phyloP scores from a whole-genome alignment of 2,329 filamentous ascomycete genomes.

The Fusarium proliferatum region DNA sequence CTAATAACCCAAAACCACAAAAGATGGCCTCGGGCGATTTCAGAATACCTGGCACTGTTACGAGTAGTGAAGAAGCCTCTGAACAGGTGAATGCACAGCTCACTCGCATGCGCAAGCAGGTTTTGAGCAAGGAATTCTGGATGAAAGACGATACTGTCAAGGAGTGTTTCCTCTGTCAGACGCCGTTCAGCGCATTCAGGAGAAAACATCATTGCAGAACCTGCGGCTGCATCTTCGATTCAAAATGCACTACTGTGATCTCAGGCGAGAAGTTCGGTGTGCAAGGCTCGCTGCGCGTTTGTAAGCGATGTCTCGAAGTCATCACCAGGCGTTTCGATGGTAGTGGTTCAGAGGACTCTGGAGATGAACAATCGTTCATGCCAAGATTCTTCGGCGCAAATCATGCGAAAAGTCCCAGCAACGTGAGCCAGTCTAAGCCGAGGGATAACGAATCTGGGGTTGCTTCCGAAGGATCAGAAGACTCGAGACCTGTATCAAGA shows the following conservation, averaged over 20 bases:
- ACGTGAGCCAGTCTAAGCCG: conserved; percentile 47
- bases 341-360: conserved; percentile 87
- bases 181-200: conserved; percentile 90
- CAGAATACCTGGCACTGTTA: conserved; percentile 67
- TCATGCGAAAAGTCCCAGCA: conserved; percentile 57
- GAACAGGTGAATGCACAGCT: conserved; percentile 70
- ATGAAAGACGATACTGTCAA: conserved; percentile 99
- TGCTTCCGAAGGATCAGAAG: conserved; percentile 57
- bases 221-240: conserved; percentile 98
- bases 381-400: conserved; percentile 70
- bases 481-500: conserved; percentile 64
- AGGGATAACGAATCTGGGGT: conserved; percentile 55
- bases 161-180: conserved; percentile 93
- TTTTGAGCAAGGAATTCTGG: conserved; percentile 96
- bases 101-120: conserved; percentile 82
- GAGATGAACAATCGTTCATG: conserved; percentile 78
- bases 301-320: conserved; percentile 90
- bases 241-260: conserved; percentile 93
- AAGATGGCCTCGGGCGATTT: conserved; percentile 59
- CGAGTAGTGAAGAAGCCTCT: conserved; percentile 64
- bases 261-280: conserved; percentile 89
- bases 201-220: conserved; percentile 96
- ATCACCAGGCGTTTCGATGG: conserved; percentile 91
- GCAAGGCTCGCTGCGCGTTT: conserved; percentile 84
- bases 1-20: conserved; percentile 58